Base-by-base conservation (phyloP, 2,329 filamentous ascomycete genomes). In the Pyrenophora seminiperda region DNA sequence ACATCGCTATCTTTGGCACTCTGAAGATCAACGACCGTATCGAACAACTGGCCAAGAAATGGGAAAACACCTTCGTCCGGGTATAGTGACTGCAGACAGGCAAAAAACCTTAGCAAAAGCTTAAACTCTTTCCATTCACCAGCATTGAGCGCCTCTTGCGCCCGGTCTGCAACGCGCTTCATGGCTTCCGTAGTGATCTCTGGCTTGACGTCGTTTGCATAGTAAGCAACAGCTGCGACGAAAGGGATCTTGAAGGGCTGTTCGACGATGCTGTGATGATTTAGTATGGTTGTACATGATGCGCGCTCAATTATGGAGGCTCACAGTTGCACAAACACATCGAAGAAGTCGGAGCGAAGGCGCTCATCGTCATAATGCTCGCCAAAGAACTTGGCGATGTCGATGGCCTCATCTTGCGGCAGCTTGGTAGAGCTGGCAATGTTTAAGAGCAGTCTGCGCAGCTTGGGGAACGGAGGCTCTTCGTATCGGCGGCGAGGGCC, bases 161-260 rank as follows among this genome's bases (percentile, higher is more conserved):
- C 77, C 41, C 81, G 79, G 29, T 79, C 76, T 1, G 81, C 81
- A 34, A 87, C 78, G 59, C 83, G 84, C 42, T 76, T 79, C 59
- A 97, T 78, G 15, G 96, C 78, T 57, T 91, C 84, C 30, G 81
- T 80, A 24, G 88, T 83, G 29, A 96, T 80, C 59, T 94, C 89
- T 4, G 88, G 80, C 68, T 90, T 91, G 63, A 89, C 76, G 19
- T 84, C 83, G 76, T 97, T 97, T 59, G 87, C 83, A 48, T 91
- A 83, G 50, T 96, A 81, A 34, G 95, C 82, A 11, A 93, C 86
- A 15, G 89, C 90, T 7, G 92, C 91, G 30, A 96, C 82, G 70
- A 97, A 97, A 0, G 94, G 93, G n/a, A 91, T 95, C 79, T 97
- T 97, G 73, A 99, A 87, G 1, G 94, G 94, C 76, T 99, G 94